Evolutionary conservation across 108 stramenopile genomes (phyloP).

Genomic region (Nitzschia palea): DNA sequence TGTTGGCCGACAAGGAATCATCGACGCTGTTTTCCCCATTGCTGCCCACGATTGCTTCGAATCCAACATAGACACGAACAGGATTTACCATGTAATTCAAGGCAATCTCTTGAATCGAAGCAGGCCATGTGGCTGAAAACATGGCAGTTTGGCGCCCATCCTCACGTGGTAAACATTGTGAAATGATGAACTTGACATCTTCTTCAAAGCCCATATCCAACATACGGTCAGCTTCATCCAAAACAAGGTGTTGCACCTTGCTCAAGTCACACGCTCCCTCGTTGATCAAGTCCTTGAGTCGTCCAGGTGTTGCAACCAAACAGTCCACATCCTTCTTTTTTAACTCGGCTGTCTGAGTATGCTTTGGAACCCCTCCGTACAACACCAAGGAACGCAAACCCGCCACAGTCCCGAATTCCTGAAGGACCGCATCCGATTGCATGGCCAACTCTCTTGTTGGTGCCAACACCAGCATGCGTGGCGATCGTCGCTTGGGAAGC

Average conservation of each 20-base stretch:
- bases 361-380: conserved; percentile 97
- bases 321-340: conserved; percentile 74
- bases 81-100: conserved; percentile 85
- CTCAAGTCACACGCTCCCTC: conserved; percentile 82
- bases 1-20: conserved; percentile 93
- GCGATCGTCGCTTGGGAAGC: conserved; percentile 41
- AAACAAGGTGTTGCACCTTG: conserved; percentile 78
- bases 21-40: conserved; percentile 75
- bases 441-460: conserved; percentile 99
- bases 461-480: conserved; percentile 93
- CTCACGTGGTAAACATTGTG: conserved; percentile 55
- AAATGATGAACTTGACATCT: conserved; percentile 81
- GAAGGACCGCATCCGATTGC: conserved; percentile 91
- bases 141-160: conserved; percentile 90
- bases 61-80: conserved; percentile 86
- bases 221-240: conserved; percentile 99
- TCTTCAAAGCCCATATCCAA: conserved; percentile 94
- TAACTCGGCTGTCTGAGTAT: conserved; percentile 75
- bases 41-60: conserved; percentile 75
- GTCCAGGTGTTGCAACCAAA: conserved; percentile 96
- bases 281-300: conserved; percentile 92
- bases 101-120: conserved; percentile 91
- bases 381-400: conserved; percentile 80
- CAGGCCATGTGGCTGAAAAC: conserved; percentile 99
- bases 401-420: conserved; percentile 83